phyloP scores from a whole-genome alignment of 164 flowering plant genomes.

The Vitis cinerea region DNA sequence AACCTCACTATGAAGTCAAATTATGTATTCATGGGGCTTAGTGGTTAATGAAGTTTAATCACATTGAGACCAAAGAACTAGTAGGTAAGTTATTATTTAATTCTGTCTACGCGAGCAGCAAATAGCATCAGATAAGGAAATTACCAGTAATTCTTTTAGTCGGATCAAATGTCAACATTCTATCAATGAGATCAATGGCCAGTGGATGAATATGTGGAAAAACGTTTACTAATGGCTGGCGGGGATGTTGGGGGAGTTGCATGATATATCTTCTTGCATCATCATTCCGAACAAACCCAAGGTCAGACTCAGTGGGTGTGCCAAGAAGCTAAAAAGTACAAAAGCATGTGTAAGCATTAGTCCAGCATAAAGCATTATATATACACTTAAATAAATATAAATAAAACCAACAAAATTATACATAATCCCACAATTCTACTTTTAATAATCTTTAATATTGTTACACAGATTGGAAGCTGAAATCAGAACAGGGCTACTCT shows the following conservation, averaged over 20 bases:
- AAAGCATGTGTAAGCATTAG: constrained; percentile 9
- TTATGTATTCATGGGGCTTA: no score
- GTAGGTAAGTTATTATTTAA: no score
- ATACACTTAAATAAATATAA: no score
- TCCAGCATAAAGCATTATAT: background rate
- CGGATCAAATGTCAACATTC: constrained; percentile 92
- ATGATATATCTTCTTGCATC: constrained; percentile 72
- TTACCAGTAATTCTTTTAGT: constrained; percentile 82
- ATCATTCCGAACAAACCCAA: constrained; percentile 68
- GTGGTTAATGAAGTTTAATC: no score
- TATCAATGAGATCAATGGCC: constrained; percentile 88
- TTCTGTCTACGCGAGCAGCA: background rate
- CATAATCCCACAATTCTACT: no score
- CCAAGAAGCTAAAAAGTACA: constrained; percentile 67
- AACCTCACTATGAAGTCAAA: no score
- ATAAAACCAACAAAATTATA: no score
- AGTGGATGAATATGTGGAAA: constrained; percentile 78
- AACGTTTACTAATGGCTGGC: constrained; percentile 44
- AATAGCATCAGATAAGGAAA: background rate
- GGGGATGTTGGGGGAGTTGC: constrained; percentile 62
- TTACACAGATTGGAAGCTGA: no score
- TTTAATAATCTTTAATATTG: no score
- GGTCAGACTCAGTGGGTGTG: constrained; percentile 84
- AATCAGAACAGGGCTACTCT: no score
- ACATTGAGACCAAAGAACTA: no score